These are phyloP conservation scores for Ilyonectria sp. DNA, from an alignment of 2,329 filamentous ascomycete genomes.

Conservation along the genomic window DNA sequence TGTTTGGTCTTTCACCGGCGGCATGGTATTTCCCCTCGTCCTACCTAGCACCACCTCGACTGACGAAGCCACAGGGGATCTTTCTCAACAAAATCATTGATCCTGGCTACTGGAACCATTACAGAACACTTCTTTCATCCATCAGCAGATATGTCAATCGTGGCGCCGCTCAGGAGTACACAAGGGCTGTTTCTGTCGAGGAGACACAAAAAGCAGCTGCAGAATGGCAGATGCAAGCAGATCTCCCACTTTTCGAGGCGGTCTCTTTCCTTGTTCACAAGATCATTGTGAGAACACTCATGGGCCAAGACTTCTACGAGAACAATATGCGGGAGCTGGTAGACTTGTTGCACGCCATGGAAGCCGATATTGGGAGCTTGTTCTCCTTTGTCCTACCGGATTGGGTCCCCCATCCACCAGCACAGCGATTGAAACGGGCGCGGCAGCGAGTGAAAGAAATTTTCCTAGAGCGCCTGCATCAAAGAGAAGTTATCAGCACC, in stretches of 20 bases:
- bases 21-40: conserved; percentile 13
- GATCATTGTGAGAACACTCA: conserved; percentile 26
- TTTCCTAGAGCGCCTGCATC: conserved; percentile 18
- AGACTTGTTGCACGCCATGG: conserved; percentile 25
- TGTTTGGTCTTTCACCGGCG: conserved; percentile 29
- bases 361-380: conserved; percentile 26
- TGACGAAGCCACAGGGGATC: conserved; percentile 16
- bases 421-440: conserved; percentile 20
- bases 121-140: conserved; percentile 17
- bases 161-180: conserved; percentile 22
- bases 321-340: conserved; percentile 18
- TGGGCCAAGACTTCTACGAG: conserved; percentile 29
- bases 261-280: conserved; percentile 25
- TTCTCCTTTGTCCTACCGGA: conserved; percentile 25
- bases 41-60: neutral
- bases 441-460: conserved; percentile 19
- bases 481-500: neutral
- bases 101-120: conserved; percentile 24
- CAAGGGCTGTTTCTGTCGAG: conserved; percentile 1
- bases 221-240: conserved; percentile 15
- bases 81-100: conserved; percentile 31
- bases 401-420: conserved; percentile 26
- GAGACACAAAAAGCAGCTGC: conserved; percentile 22
- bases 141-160: conserved; percentile 28
- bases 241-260: conserved; percentile 15